Conservation (phyloP, 2,329 filamentous ascomycete species). For the Colletotrichum shisoi region DNA sequence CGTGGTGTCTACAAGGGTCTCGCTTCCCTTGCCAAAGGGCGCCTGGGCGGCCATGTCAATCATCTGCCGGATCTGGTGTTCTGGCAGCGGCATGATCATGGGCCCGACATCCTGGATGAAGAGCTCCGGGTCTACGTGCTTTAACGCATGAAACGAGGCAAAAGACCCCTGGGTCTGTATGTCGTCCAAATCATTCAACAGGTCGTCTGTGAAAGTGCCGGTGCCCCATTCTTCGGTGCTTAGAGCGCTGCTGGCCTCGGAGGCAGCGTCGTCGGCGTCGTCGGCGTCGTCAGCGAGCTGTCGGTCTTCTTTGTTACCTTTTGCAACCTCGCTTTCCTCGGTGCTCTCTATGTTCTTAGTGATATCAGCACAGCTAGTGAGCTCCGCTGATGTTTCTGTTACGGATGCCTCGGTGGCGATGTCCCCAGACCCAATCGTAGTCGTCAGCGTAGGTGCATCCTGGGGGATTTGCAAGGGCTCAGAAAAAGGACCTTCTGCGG, state of each 20-base stretch:
- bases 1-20: slow-evolving; percentile 52
- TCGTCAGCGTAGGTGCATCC: background rate
- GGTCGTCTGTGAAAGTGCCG: slow-evolving; percentile 23
- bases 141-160: slow-evolving; percentile 27
- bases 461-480: background rate
- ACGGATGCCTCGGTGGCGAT: background rate
- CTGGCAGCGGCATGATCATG: slow-evolving; percentile 43
- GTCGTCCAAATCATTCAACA: slow-evolving; percentile 23
- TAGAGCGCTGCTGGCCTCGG: background rate
- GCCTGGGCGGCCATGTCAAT: slow-evolving; percentile 45
- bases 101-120: slow-evolving; percentile 40
- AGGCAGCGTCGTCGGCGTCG: background rate
- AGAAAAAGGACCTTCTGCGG: background rate
- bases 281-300: background rate
- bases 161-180: slow-evolving; percentile 40
- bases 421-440: background rate
- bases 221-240: slow-evolving; percentile 2
- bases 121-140: slow-evolving; percentile 25
- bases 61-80: slow-evolving; percentile 42
- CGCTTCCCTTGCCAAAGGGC: slow-evolving; percentile 51
- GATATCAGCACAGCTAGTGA: background rate
- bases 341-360: background rate
- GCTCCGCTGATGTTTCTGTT: background rate
- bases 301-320: too few relatives aligned
- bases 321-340: background rate